Base-by-base conservation (phyloP, 768 basidiomycete genomes). In the Boletus subparvulus region DNA sequence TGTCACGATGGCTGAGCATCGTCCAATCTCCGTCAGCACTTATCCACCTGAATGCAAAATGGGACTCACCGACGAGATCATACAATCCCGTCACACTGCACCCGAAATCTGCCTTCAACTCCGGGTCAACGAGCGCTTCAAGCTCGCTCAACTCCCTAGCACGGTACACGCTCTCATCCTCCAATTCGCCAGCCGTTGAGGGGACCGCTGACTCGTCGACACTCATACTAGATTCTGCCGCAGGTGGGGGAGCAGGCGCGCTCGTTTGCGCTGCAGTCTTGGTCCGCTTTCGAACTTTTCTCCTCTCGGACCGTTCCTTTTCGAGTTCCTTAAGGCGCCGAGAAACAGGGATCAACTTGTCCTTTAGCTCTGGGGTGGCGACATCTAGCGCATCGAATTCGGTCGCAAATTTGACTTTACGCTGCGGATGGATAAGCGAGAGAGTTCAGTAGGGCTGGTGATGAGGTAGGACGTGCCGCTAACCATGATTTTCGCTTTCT, bases 401-500 rank as follows among this genome's bases (percentile, higher is more conserved):
- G 42, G 85, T 80, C 1, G 90, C 73, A 72, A 98, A 98, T 73
- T 94, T 97, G 58, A 99, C 94, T 78, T 87, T 90, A 45, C 89
- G 84, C 90, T 92, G 65, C 41, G 52, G 19, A 47, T 13, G 28
- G 21, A 55, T 33, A 7, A 40, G 50, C 21, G 19, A n/a, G 17
- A 46, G 21, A 4, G 7, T 9, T 45, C 17, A 33, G 17, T 30
- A 3, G 33, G 26, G 14, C 11, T 3, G 6, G 17, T 5, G 14
- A 48, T 36, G 8, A 10, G 17, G 44, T 26, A 8, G 17, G 32
- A 42, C 9, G 19, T 0, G 54, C 6, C 30, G 64, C 75, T 43
- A 58, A 90, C 90, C 96, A 99, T 94, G 69, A 98, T 96, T 76
- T 99, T 98, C 2, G 96, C 86, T 69, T 98, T 98, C 77, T 88